These are phyloP conservation scores for Cyberlindnera maritima DNA, from an alignment of 805 yeast species.

Conservation along the genomic window DNA sequence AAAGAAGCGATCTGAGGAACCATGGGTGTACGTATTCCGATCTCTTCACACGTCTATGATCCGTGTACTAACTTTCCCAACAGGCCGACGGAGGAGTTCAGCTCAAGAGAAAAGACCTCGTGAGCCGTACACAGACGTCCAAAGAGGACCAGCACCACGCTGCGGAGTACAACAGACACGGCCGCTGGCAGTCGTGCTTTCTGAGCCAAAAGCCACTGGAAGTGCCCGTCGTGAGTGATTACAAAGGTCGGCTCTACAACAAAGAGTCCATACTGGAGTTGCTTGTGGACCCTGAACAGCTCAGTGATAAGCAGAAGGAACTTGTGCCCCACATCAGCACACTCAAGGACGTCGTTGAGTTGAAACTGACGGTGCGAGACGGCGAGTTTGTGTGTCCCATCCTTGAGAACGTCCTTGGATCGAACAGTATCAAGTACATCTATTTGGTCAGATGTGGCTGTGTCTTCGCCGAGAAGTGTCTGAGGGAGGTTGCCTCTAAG, in stretches of 20 bases:
- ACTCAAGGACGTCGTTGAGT: conserved; percentile 44
- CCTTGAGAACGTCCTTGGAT: conserved; percentile 35
- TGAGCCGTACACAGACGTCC: conserved; percentile 19
- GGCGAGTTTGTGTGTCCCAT: conserved; percentile 37
- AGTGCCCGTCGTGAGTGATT: conserved; percentile 66
- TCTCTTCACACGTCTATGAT: too few relatives aligned
- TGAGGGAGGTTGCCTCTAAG: conserved; percentile 24
- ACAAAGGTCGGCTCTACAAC: conserved; percentile 59
- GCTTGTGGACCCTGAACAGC: conserved; percentile 39
- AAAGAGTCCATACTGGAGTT: conserved; percentile 61
- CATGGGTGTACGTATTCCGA: conserved; percentile 16
- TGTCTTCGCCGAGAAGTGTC: conserved; percentile 33
- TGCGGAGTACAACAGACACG: conserved; percentile 26
- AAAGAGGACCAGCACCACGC: conserved; percentile 20
- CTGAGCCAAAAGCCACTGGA: conserved; percentile 40
- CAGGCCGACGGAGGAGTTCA: conserved; percentile 75
- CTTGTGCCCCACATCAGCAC: conserved; percentile 34
- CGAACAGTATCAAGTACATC: conserved; percentile 35
- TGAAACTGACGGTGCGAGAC: conserved; percentile 30
- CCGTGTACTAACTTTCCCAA: neutral
- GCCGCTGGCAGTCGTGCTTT: conserved; percentile 47
- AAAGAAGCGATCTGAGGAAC: too few relatives aligned
- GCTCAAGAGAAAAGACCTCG: conserved; percentile 53
- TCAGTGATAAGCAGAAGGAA: conserved; percentile 25
- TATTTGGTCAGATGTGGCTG: conserved; percentile 48